Evolutionary conservation across 2,329 filamentous ascomycete genomes (phyloP).

Genomic region (Aspergillus chevalieri): DNA sequence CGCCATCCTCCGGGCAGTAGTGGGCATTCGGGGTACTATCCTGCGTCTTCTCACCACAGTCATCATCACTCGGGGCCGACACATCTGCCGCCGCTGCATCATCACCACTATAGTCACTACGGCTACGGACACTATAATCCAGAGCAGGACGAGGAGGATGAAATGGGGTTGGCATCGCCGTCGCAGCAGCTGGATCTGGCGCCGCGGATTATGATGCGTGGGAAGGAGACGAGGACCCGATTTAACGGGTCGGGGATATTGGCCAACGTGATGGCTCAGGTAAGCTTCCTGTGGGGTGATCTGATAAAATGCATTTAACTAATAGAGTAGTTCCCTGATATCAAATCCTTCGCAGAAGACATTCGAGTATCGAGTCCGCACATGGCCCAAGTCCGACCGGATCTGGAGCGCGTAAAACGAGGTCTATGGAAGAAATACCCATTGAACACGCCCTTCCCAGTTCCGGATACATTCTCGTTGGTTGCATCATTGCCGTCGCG

Average conservation of each 20-base stretch:
- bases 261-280: conserved; percentile 35
- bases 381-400: conserved; percentile 27
- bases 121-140: conserved; percentile 5
- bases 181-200: conserved; percentile 28
- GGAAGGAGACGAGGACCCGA: conserved; percentile 35
- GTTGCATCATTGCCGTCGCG: conserved; percentile 30
- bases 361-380: conserved; percentile 31
- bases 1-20: conserved; percentile 15
- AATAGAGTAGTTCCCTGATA: conserved; percentile 31
- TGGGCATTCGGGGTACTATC: background rate
- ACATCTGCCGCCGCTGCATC: no score
- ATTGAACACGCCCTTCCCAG: conserved; percentile 23
- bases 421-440: conserved; percentile 25
- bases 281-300: conserved; percentile 11
- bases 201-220: conserved; percentile 32
- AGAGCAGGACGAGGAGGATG: conserved; percentile 11
- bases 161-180: conserved; percentile 17
- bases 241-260: conserved; percentile 37
- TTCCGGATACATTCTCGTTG: conserved; percentile 24
- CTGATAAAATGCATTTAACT: background rate
- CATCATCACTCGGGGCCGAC: background rate
- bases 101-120: background rate
- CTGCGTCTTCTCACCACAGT: background rate
- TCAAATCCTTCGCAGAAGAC: conserved; percentile 32
- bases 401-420: conserved; percentile 28